Evolutionary conservation across 2,329 filamentous ascomycete species (phyloP), one percentile per base, ranked within the genome.

Genomic region (Colletotrichum godetiae): DNA sequence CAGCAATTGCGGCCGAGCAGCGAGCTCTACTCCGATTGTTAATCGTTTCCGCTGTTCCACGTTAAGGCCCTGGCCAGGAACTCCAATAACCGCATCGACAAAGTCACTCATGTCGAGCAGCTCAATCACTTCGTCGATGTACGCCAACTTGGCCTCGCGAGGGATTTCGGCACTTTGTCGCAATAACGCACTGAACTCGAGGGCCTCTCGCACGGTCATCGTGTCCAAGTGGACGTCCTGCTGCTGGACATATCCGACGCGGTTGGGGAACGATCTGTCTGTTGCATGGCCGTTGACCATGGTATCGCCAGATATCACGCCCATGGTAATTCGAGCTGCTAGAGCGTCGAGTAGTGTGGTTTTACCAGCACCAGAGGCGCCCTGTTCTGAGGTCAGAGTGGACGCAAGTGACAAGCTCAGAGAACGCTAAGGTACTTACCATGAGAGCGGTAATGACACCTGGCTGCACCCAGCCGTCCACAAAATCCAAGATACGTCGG

Each of bases 401-500:
- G 4, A 27, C 27, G 2, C 4, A 27, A 27, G 27, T 27, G 27
- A 27, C 27, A 4, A 27, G 27, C 27, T 27, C 27, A 27, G 27
- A 27, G 27, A 27, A 27, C 2, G 27, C 27, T 27, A n/a, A n/a
- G n/a, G n/a, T n/a, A 27, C 27, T 27, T 81, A 82, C 91, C 92
- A 94, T 94, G 1, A 94, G 85, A 29, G 92, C 93, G 7, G 93
- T 95, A 35, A 93, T 83, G 19, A 91, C 92, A 53, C 93, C 93
- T 8, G 93, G 93, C 79, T 93, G 93, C 68, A 95, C 92, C 91
- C 92, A 95, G 6, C 93, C 93, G 78, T 94, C 91, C 3, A 95
- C 91, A 63, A 93, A 86, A 76, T 95, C 90, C 59, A 95, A 82
- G 76, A 95, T 89, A 46, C 91, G 88, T 11, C 92, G 88, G 6